Evolutionary conservation across 148 eudicot species (phyloP).

Genomic region (Beta vulgaris): DNA sequence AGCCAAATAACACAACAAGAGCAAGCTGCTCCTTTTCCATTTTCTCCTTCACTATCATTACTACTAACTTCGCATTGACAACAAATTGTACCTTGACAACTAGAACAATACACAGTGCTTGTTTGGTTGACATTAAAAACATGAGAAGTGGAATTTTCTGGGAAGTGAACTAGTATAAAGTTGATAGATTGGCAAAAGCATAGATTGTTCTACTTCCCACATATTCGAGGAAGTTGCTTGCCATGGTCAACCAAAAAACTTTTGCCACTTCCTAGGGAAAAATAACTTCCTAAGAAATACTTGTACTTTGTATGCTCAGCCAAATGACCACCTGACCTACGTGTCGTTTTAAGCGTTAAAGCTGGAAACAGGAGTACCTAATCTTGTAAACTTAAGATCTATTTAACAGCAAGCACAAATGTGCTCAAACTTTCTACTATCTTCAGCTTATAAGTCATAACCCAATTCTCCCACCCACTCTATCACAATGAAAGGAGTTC

Average conservation of each 20-base stretch:
- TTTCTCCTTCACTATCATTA: background rate
- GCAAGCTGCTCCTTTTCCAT: background rate
- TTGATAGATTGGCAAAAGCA: too few relatives aligned
- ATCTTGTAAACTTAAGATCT: background rate
- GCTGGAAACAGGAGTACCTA: background rate
- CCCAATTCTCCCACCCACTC: background rate
- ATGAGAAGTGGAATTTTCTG: too few relatives aligned
- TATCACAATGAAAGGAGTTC: background rate
- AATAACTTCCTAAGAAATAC: too few relatives aligned
- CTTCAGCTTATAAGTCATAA: background rate
- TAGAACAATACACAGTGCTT: background rate
- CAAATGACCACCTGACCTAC: too few relatives aligned
- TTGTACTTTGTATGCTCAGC: too few relatives aligned
- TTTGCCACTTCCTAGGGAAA: too few relatives aligned
- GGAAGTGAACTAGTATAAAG: too few relatives aligned
- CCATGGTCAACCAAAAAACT: too few relatives aligned
- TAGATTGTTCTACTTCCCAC: too few relatives aligned
- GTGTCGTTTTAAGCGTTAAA: background rate
- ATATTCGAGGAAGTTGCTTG: too few relatives aligned
- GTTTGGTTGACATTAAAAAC: too few relatives aligned
- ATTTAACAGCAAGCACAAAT: background rate
- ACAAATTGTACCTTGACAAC: background rate
- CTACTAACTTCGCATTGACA: background rate
- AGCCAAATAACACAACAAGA: background rate
- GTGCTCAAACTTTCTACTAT: background rate